Evolutionary conservation across 2,329 filamentous ascomycete genomes (phyloP).

Genomic region (Aspergillus sp.): DNA sequence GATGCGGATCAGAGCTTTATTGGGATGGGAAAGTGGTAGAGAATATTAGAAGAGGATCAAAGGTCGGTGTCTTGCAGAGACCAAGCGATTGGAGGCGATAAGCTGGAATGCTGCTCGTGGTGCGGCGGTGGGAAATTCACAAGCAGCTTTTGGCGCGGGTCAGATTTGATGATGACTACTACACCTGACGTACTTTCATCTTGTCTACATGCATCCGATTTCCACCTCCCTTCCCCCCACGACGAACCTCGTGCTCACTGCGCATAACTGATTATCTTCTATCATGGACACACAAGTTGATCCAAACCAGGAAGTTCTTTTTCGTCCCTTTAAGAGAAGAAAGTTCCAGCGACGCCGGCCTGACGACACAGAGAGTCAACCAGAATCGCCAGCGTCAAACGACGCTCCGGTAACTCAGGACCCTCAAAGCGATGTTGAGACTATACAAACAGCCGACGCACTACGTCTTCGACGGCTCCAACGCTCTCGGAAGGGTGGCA

Average conservation of each 20-base stretch:
- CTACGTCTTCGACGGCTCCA: constrained; percentile 45
- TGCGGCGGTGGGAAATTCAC: constrained; percentile 15
- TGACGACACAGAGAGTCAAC: constrained; percentile 23
- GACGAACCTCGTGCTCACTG: background rate
- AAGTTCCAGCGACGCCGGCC: constrained; percentile 55
- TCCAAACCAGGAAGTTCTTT: constrained; percentile 40
- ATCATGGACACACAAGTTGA: constrained; percentile 37
- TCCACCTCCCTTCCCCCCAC: background rate
- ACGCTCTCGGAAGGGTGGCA: constrained; percentile 47
- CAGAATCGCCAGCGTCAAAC: constrained; percentile 17
- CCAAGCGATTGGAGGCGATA: background rate
- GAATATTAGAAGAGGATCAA: background rate
- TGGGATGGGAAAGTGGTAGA: background rate
- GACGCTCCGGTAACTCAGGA: constrained; percentile 18
- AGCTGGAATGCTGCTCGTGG: background rate
- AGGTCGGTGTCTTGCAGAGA: background rate
- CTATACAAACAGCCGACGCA: constrained; percentile 35
- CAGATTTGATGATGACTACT: constrained; percentile 11
- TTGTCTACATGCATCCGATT: background rate
- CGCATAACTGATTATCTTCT: background rate
- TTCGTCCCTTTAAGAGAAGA: constrained; percentile 55
- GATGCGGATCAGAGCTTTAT: background rate
- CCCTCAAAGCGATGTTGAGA: constrained; percentile 22
- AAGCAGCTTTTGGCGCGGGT: constrained; percentile 2
- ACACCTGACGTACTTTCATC: background rate